phyloP scores from a whole-genome alignment of 495 filamentous ascomycete species.

The Penicillium flavigenum region DNA sequence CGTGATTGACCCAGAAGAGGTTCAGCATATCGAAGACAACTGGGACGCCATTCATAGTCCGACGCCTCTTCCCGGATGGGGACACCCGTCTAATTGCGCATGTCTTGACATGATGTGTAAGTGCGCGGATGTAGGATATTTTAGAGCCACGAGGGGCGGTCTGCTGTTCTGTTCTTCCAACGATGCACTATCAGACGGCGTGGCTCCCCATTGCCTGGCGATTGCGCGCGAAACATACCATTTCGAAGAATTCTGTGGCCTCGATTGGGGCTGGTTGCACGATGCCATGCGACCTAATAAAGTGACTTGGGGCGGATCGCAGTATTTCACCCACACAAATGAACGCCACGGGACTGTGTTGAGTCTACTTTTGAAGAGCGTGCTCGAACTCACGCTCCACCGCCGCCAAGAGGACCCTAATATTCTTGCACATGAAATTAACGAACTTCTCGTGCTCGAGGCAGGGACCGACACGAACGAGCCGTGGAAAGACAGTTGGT shows the following conservation, averaged over 20 bases:
- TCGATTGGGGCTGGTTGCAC: slow-evolving; percentile 39
- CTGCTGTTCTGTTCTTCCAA: slow-evolving; percentile 1
- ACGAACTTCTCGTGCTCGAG: slow-evolving; percentile 33
- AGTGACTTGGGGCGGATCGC: neutral
- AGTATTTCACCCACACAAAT: slow-evolving; percentile 29
- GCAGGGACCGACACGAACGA: slow-evolving; percentile 10
- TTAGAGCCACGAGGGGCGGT: neutral
- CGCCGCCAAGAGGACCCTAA: slow-evolving; percentile 24
- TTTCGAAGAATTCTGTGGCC: slow-evolving; percentile 28
- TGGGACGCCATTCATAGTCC: neutral
- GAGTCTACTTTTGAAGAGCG: slow-evolving; percentile 35
- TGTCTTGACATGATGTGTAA: neutral
- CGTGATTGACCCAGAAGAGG: neutral
- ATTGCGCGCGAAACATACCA: slow-evolving; percentile 31
- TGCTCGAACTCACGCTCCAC: slow-evolving; percentile 38
- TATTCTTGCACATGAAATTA: slow-evolving; percentile 35
- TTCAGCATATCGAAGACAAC: neutral
- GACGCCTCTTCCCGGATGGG: neutral
- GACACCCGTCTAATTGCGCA: neutral
- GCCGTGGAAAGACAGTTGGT: slow-evolving; percentile 17
- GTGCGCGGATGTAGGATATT: neutral
- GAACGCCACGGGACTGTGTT: slow-evolving; percentile 32
- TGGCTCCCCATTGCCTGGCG: slow-evolving; percentile 17
- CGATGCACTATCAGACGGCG: neutral
- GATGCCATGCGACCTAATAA: slow-evolving; percentile 28